A percentile compares a stretch with the other conserved stretches of the same genome.
Conservation (phyloP, 2,329 filamentous ascomycete genomes). For the Verruconis gallopava region DNA sequence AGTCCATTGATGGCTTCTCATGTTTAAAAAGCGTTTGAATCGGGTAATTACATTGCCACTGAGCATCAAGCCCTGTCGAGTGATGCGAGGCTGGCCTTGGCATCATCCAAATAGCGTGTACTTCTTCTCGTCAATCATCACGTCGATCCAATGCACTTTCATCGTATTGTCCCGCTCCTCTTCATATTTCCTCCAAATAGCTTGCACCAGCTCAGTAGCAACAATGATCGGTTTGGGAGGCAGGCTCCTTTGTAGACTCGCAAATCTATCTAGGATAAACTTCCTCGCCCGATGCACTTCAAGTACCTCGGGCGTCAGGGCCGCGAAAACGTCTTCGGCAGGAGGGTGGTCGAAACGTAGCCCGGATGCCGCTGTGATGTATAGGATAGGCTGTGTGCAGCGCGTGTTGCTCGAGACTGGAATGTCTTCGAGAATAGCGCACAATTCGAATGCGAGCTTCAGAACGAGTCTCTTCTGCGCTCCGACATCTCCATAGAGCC, state of each 20-base stretch:
- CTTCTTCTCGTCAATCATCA: background rate
- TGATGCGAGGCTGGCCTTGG: too few relatives aligned
- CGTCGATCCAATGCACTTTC: background rate
- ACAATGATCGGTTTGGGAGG: background rate
- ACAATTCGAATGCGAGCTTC: background rate
- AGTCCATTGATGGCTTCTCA: too few relatives aligned
- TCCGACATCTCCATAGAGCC: background rate
- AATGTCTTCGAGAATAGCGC: background rate
- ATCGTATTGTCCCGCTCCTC: background rate
- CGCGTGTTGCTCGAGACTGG: background rate
- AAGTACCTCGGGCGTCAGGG: background rate
- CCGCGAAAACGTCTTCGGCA: background rate
- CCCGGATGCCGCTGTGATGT: background rate
- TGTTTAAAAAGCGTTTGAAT: too few relatives aligned
- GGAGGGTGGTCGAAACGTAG: background rate
- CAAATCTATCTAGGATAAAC: background rate
- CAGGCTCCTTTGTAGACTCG: background rate
- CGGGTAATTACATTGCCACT: too few relatives aligned
- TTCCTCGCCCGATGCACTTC: background rate
- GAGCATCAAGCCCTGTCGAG: too few relatives aligned
- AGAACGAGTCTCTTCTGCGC: background rate
- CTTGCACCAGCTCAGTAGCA: background rate
- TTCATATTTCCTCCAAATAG: slow-evolving; percentile 1
- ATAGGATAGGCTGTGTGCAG: background rate
- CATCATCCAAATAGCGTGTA: background rate